These are phyloP conservation scores for Phytopythium vexans DNA, from an alignment of 352 stramenopile species.

Conservation along the genomic window DNA sequence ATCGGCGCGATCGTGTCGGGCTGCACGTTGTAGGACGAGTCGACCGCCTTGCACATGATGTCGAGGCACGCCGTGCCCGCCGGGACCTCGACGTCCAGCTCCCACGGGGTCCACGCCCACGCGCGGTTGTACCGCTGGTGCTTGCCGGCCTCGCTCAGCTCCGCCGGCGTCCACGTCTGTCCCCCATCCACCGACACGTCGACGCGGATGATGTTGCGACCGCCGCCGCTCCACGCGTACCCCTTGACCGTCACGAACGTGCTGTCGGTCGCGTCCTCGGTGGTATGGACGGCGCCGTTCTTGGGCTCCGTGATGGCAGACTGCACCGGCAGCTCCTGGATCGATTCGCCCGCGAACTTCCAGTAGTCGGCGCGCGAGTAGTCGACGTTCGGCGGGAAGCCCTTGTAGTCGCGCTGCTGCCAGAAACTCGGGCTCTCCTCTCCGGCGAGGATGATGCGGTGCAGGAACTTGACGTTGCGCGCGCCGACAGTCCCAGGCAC, in stretches of 20 bases:
- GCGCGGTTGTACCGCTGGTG: conserved; percentile 88
- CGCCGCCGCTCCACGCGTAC: conserved; percentile 93
- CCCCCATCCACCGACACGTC: conserved; percentile 95
- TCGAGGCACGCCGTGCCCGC: conserved; percentile 78
- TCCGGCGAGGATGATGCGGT: conserved; percentile 84
- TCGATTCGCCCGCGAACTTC: conserved; percentile 83
- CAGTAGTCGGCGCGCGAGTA: conserved; percentile 83
- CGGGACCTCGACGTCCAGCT: conserved; percentile 89
- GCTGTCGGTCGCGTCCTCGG: conserved; percentile 57
- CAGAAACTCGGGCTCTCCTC: conserved; percentile 88
- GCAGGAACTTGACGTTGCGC: conserved; percentile 97
- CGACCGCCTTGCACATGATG: conserved; percentile 93
- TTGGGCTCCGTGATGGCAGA: conserved; percentile 88
- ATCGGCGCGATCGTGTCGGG: conserved; percentile 93
- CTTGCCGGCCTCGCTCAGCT: conserved; percentile 80
- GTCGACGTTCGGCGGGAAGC: conserved; percentile 83
- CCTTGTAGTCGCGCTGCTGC: conserved; percentile 93
- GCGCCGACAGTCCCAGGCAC: conserved; percentile 94
- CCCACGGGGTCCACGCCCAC: conserved; percentile 97
- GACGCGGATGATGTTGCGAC: conserved; percentile 94
- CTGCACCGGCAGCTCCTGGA: conserved; percentile 91
- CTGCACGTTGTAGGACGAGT: conserved; percentile 96
- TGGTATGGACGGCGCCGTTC: conserved; percentile 36
- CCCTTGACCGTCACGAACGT: conserved; percentile 89
- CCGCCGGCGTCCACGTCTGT: conserved; percentile 89